These are phyloP conservation scores for Penicillium sp. DNA, from an alignment of 2,329 filamentous ascomycete genomes.

Conservation along the genomic window DNA sequence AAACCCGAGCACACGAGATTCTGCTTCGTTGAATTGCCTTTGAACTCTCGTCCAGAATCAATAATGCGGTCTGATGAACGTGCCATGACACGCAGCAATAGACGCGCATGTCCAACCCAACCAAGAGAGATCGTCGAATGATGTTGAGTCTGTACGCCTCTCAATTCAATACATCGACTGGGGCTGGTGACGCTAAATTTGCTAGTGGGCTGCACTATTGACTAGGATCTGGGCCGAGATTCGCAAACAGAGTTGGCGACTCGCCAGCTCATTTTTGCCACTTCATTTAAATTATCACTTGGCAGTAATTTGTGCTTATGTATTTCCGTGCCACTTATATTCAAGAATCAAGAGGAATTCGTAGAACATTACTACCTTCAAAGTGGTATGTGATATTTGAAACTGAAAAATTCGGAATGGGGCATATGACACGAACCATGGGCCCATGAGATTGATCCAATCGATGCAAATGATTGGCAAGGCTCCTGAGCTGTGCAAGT, in stretches of 20 bases:
- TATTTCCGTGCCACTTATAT: neutral
- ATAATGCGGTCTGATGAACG: neutral
- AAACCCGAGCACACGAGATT: neutral
- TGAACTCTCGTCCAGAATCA: neutral
- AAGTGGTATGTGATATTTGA: neutral
- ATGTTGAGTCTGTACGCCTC: neutral
- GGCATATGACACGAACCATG: neutral
- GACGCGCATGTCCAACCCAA: neutral
- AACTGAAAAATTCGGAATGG: neutral
- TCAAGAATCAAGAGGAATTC: neutral
- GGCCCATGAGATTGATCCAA: neutral
- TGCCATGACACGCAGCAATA: neutral
- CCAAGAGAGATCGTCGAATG: constrained; percentile 1
- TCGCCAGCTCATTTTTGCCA: neutral
- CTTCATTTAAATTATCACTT: constrained; percentile 4
- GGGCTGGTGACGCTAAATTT: constrained; percentile 8
- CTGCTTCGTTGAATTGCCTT: neutral
- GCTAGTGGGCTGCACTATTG: constrained; percentile 23
- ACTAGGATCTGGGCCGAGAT: constrained; percentile 10
- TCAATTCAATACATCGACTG: neutral
- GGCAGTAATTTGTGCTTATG: neutral
- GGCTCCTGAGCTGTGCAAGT: neutral
- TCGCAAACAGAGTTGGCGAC: neutral
- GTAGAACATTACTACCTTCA: neutral
- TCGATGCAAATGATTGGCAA: neutral